Percentiles rank a stretch among this genome's conserved stretches.
Evolutionary conservation across 129 eudicot genomes (phyloP).

Genomic region (sunflower (Helianthus annuus)): HanXRQr2.0-SUNRISE NC_035448.2:159091669-159092168

Average conservation of each 20-base stretch:
- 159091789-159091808: slow-evolving; percentile 15
- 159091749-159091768: not conserved
- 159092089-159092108: too few relatives aligned
- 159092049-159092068: too few relatives aligned
- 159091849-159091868: slow-evolving; percentile 98
- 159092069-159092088: too few relatives aligned
- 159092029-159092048: too few relatives aligned
- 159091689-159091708: slow-evolving; percentile 87
- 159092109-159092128: too few relatives aligned
- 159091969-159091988: too few relatives aligned
- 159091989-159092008: too few relatives aligned
- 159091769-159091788: not conserved
- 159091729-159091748: slow-evolving; percentile 82
- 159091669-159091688: slow-evolving; percentile 85
- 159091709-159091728: slow-evolving; percentile 83
- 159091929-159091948: slow-evolving; percentile 98
- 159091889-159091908: slow-evolving; percentile 99
- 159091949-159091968: slow-evolving; percentile 24
- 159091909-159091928: slow-evolving; percentile 94
- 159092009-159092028: too few relatives aligned
- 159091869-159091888: slow-evolving; percentile 97
- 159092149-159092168: not conserved
- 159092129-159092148: slow-evolving; percentile 2
- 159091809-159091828: slow-evolving; percentile 1
- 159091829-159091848: slow-evolving; percentile 97